These are phyloP conservation scores for Xylaria grammica DNA, from an alignment of 495 filamentous ascomycete genomes.

Conservation along the genomic window DNA sequence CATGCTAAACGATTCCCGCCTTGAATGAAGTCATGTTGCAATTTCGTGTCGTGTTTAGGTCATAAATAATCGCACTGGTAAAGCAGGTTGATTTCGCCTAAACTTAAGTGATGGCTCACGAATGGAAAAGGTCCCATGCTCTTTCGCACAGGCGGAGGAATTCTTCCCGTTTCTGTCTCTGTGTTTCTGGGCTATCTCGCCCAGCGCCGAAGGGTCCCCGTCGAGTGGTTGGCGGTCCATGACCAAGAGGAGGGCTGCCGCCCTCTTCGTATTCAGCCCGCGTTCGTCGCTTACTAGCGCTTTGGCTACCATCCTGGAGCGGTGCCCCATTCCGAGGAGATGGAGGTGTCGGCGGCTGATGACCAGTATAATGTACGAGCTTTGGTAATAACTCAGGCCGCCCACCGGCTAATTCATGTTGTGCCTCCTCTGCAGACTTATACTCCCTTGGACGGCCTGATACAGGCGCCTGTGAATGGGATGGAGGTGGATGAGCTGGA, in stretches of 20 bases:
- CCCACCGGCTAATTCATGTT: conserved; percentile 86
- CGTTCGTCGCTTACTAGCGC: conserved; percentile 71
- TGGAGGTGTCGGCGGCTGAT: conserved; percentile 89
- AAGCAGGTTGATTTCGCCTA: conserved; percentile 24
- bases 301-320: conserved; percentile 46
- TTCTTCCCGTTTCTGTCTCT: conserved; percentile 89
- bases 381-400: conserved; percentile 89
- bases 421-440: conserved; percentile 92
- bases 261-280: conserved; percentile 91
- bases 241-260: conserved; percentile 74
- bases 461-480: conserved; percentile 44
- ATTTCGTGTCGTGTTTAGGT: conserved; percentile 33
- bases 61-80: conserved; percentile 31
- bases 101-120: conserved; percentile 54
- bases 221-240: conserved; percentile 61
- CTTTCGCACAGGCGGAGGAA: conserved; percentile 84
- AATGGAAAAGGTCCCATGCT: conserved; percentile 98
- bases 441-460: conserved; percentile 79
- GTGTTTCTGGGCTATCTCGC: conserved; percentile 81
- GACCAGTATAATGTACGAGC: conserved; percentile 92
- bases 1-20: background rate
- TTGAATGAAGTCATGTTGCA: background rate
- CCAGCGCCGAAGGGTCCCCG: conserved; percentile 76
- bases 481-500: conserved; percentile 63
- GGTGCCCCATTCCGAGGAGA: conserved; percentile 65